These are phyloP conservation scores for Brassica carinata DNA, from an alignment of 345 rosid species.

Conservation along the genomic window DNA sequence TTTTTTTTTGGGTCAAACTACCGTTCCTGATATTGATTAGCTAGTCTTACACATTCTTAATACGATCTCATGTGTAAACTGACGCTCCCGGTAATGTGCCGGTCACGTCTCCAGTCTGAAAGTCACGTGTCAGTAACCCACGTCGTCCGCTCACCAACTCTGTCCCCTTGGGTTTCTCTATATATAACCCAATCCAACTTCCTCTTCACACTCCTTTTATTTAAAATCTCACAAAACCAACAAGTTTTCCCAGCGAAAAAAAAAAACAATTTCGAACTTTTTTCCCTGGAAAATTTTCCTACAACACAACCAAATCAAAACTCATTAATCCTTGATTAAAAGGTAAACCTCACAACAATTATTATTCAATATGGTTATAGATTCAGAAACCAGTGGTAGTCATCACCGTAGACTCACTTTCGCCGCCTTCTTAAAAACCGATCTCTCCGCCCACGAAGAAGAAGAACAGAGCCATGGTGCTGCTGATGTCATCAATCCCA, in stretches of 20 bases:
- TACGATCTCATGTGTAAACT: constrained; percentile 30
- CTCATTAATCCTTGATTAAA: neutral
- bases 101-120: constrained; percentile 33
- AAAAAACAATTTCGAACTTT: neutral
- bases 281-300: neutral
- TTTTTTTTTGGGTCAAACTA: too few relatives aligned
- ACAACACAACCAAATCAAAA: constrained; percentile 23
- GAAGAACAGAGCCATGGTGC: constrained; percentile 39
- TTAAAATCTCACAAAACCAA: constrained; percentile 19
- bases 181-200: constrained; percentile 21
- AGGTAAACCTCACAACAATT: constrained; percentile 2
- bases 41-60: neutral
- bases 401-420: constrained; percentile 52
- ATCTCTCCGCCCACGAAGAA: constrained; percentile 35
- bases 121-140: constrained; percentile 40
- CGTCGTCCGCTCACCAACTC: constrained; percentile 36
- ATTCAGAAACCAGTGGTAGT: constrained; percentile 23
- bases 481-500: constrained; percentile 17
- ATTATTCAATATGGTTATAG: constrained; percentile 27
- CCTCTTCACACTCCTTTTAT: constrained; percentile 20
- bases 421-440: constrained; percentile 57
- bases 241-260: neutral
- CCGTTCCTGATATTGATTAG: neutral
- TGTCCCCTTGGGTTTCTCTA: constrained; percentile 12
- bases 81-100: constrained; percentile 18